Evolutionary conservation across 805 yeast species (phyloP).

Genomic region (Schwanniomyces pseudopolymorphus): DNA sequence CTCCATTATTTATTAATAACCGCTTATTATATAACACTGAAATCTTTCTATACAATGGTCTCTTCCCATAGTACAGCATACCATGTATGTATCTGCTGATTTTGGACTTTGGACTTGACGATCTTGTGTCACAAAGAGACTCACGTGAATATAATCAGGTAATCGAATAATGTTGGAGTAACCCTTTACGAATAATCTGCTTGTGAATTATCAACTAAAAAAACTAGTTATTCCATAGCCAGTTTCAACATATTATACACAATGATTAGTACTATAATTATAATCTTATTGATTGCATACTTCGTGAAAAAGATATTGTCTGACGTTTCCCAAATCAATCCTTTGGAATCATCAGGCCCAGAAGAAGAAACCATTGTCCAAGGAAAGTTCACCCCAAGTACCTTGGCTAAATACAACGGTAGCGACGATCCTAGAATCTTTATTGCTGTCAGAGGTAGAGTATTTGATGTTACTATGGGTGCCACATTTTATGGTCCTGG

Average conservation of each 20-base stretch:
- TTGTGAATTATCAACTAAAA: not conserved
- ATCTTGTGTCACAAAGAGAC: not conserved
- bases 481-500: conserved; percentile 92
- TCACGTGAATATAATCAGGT: not conserved
- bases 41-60: too few species aligned
- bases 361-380: conserved; percentile 33
- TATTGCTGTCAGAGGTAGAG: conserved; percentile 81
- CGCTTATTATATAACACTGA: too few species aligned
- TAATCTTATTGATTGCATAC: conserved; percentile 29
- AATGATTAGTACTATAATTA: conserved; percentile 29
- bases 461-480: conserved; percentile 79
- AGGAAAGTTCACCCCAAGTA: conserved; percentile 68
- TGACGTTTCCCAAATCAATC: conserved; percentile 24
- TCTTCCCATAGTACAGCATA: too few species aligned
- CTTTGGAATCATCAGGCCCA: conserved; percentile 24
- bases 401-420: conserved; percentile 78
- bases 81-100: too few species aligned
- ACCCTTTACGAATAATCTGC: not conserved
- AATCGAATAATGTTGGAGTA: not conserved
- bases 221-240: not conserved
- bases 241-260: not conserved
- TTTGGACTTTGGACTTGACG: not conserved
- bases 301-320: conserved; percentile 29
- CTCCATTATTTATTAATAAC: too few species aligned
- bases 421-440: conserved; percentile 75